Evolutionary conservation across 1,284 basidiomycete genomes (phyloP).

Genomic region (Blastosporella zonata): DNA sequence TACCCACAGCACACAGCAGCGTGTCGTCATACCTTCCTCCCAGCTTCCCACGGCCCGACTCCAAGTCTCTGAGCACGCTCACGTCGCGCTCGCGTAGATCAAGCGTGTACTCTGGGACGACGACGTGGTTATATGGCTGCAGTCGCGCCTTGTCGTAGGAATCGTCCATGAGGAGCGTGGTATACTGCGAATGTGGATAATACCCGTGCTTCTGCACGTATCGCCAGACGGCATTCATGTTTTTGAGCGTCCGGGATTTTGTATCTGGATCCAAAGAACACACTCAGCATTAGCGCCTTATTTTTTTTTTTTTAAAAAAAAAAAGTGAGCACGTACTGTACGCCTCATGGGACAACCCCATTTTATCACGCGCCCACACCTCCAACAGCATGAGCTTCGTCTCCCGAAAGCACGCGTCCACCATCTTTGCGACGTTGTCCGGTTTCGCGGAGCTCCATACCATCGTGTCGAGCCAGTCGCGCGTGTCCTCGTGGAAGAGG

Average conservation of each 20-base stretch:
- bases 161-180: slow-evolving; percentile 83
- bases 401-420: slow-evolving; percentile 50
- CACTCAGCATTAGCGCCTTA: too few species aligned
- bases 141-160: slow-evolving; percentile 73
- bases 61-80: neutral
- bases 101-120: slow-evolving; percentile 63
- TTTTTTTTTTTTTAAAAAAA: too few species aligned
- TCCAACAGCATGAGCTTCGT: slow-evolving; percentile 47
- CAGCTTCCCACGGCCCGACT: neutral
- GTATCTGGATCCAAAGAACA: too few species aligned
- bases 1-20: slow-evolving; percentile 65
- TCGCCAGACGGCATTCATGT: slow-evolving; percentile 73
- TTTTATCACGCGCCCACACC: slow-evolving; percentile 77
- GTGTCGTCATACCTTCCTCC: slow-evolving; percentile 45
- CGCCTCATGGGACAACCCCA: slow-evolving; percentile 55
- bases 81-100: slow-evolving; percentile 37
- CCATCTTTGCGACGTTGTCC: slow-evolving; percentile 75
- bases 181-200: slow-evolving; percentile 51
- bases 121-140: slow-evolving; percentile 80
- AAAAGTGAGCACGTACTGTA: slow-evolving; percentile 51
- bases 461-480: slow-evolving; percentile 72
- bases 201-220: slow-evolving; percentile 29
- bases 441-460: slow-evolving; percentile 87
- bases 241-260: slow-evolving; percentile 72
- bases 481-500: slow-evolving; percentile 54